These are phyloP conservation scores for Thelephora aurantiotincta DNA, from an alignment of 768 basidiomycete genomes.

Conservation along the genomic window DNA sequence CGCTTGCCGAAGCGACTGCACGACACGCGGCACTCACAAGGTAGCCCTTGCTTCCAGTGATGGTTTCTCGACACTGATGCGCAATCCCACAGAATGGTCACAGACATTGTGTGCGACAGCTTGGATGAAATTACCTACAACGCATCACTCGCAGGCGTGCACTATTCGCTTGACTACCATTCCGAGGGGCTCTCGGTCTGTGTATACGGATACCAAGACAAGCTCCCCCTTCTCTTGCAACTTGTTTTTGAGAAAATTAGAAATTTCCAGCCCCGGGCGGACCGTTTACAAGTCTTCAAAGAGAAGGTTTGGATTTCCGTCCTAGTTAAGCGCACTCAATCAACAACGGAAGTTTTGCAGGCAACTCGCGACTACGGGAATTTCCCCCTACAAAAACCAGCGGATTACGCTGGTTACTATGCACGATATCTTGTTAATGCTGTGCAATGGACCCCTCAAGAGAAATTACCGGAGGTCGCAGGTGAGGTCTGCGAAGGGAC, in stretches of 20 bases:
- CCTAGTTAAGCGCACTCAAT: neutral
- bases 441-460: slow-evolving; percentile 24
- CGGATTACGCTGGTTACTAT: slow-evolving; percentile 20
- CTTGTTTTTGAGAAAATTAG: slow-evolving; percentile 27
- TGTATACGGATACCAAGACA: slow-evolving; percentile 37
- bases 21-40: slow-evolving; percentile 13
- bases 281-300: slow-evolving; percentile 27
- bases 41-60: slow-evolving; percentile 15
- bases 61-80: slow-evolving; percentile 13
- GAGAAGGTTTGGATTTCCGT: slow-evolving; percentile 24
- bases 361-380: slow-evolving; percentile 26
- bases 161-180: slow-evolving; percentile 20
- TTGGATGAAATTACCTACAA: slow-evolving; percentile 39
- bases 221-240: slow-evolving; percentile 28
- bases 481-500: slow-evolving; percentile 15
- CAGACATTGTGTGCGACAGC: slow-evolving; percentile 25
- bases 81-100: slow-evolving; percentile 9
- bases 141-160: slow-evolving; percentile 35
- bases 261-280: slow-evolving; percentile 22
- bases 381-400: slow-evolving; percentile 21
- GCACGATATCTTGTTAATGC: slow-evolving; percentile 24
- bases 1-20: slow-evolving; percentile 17
- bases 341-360: slow-evolving; percentile 8
- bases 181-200: slow-evolving; percentile 24
- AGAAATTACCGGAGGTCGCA: slow-evolving; percentile 26